These are phyloP conservation scores for Teratosphaeria gauchensis DNA, from an alignment of 2,329 filamentous ascomycete species.

Conservation along the genomic window DNA sequence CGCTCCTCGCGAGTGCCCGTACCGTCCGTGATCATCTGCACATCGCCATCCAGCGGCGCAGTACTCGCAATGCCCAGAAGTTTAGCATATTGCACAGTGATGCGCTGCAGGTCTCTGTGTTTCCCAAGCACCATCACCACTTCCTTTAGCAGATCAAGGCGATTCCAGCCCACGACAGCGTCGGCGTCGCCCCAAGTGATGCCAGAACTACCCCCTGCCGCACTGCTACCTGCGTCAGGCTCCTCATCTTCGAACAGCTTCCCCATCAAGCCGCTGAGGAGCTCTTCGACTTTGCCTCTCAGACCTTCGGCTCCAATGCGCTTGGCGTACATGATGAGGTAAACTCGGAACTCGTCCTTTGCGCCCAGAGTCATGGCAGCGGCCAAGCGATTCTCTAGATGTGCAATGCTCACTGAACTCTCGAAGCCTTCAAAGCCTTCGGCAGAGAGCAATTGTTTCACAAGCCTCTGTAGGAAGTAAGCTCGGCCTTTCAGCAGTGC, in stretches of 20 bases:
- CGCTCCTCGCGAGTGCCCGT: not conserved
- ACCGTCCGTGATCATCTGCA: not conserved
- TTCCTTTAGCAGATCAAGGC: conserved; percentile 76
- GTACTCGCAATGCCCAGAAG: conserved; percentile 27
- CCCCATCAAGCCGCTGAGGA: conserved; percentile 72
- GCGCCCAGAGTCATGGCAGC: conserved; percentile 77
- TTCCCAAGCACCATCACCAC: conserved; percentile 95
- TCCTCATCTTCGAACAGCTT: conserved; percentile 54
- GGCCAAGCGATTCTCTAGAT: conserved; percentile 88
- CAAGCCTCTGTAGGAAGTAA: conserved; percentile 80
- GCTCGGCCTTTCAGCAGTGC: conserved; percentile 84
- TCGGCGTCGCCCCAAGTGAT: conserved; percentile 57
- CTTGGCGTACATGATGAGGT: conserved; percentile 97
- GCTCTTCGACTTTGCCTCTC: conserved; percentile 81
- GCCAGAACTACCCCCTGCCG: conserved; percentile 34
- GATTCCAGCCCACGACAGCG: conserved; percentile 81
- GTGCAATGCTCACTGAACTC: conserved; percentile 80
- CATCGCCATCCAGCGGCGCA: not conserved
- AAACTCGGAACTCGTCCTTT: conserved; percentile 85
- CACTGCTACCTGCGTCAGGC: conserved; percentile 30
- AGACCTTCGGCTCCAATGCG: conserved; percentile 83
- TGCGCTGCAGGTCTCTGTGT: conserved; percentile 84
- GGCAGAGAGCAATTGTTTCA: conserved; percentile 77
- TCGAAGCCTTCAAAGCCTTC: conserved; percentile 92
- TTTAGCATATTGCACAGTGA: conserved; percentile 90